Conservation (phyloP, 208 protist species). For the Phytomonas sp. region DNA sequence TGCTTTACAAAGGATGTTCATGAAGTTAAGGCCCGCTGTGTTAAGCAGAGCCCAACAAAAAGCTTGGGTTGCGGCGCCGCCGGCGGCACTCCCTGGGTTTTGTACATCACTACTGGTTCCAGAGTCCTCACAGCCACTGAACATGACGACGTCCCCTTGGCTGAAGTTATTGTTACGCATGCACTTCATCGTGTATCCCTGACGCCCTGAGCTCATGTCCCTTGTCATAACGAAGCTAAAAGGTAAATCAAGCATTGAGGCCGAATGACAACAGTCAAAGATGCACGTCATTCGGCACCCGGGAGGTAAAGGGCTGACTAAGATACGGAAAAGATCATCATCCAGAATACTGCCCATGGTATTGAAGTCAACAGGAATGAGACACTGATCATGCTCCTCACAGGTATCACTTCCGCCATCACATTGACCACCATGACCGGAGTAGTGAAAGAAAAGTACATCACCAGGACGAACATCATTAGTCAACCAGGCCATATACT, state of each 20-base stretch:
- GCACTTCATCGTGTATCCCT: constrained; percentile 40
- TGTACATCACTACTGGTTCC: constrained; percentile 81
- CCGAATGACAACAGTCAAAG: constrained; percentile 93
- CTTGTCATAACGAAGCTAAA: constrained; percentile 59
- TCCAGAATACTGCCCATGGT: constrained; percentile 71
- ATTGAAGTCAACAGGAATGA: constrained; percentile 77
- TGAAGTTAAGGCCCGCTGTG: constrained; percentile 55
- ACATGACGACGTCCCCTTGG: constrained; percentile 80
- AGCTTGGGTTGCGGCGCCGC: constrained; percentile 76
- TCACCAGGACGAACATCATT: constrained; percentile 71
- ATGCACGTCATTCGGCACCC: constrained; percentile 85
- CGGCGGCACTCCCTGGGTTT: constrained; percentile 34
- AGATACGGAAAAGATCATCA: constrained; percentile 81
- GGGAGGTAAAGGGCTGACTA: constrained; percentile 60
- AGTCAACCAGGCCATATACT: constrained; percentile 82
- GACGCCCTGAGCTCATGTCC: constrained; percentile 5
- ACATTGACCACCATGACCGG: constrained; percentile 80
- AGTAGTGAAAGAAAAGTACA: constrained; percentile 88
- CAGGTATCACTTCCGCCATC: constrained; percentile 35
- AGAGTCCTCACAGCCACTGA: constrained; percentile 81
- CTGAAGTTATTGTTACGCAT: constrained; percentile 70
- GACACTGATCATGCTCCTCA: constrained; percentile 75
- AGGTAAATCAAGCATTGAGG: constrained; percentile 83
- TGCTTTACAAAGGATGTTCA: constrained; percentile 76
- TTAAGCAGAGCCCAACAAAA: constrained; percentile 71